These are phyloP conservation scores for Plantago ovata DNA, from an alignment of 257 asterid species.

Conservation along the genomic window DNA sequence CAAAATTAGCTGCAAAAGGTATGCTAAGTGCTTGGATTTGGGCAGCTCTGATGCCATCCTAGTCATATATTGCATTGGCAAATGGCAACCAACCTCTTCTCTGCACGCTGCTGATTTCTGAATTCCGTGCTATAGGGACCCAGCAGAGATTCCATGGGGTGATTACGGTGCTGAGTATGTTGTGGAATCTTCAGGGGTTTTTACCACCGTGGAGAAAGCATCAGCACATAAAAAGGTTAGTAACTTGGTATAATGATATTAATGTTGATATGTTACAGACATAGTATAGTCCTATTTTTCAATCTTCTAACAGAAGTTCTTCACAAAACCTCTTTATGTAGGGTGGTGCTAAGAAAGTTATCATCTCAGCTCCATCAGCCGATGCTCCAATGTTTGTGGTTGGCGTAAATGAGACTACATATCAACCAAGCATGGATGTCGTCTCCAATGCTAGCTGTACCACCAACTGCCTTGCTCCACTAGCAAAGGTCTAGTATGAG, in stretches of 20 bases:
- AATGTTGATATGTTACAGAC: conserved; percentile 1
- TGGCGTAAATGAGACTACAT: conserved; percentile 30
- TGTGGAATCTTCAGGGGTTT: conserved; percentile 62
- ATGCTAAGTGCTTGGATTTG: conserved; percentile 6
- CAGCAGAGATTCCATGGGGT: conserved; percentile 62
- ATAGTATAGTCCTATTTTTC: too few relatives aligned
- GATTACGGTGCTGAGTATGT: conserved; percentile 58
- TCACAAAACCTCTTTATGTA: conserved; percentile 25
- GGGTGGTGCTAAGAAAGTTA: conserved; percentile 36
- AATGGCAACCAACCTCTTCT: neutral
- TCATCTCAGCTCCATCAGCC: conserved; percentile 30
- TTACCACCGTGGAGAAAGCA: conserved; percentile 54
- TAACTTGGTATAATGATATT: too few relatives aligned
- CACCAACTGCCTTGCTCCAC: conserved; percentile 38
- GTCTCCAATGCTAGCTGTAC: conserved; percentile 36
- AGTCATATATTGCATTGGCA: neutral
- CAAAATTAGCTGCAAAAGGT: conserved; percentile 50
- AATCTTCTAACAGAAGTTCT: conserved; percentile 13
- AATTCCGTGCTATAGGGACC: conserved; percentile 38
- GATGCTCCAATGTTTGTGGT: conserved; percentile 37
- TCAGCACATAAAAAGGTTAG: conserved; percentile 48
- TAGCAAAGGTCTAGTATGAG: conserved; percentile 26
- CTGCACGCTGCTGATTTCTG: conserved; percentile 3
- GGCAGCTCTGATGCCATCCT: conserved; percentile 1
- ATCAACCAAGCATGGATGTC: conserved; percentile 19